Percentiles rank a stretch among this genome's conserved stretches.
These are phyloP conservation scores for Penicillium robsamsonii DNA, from an alignment of 495 filamentous ascomycete genomes.

Conservation along the genomic window DNA sequence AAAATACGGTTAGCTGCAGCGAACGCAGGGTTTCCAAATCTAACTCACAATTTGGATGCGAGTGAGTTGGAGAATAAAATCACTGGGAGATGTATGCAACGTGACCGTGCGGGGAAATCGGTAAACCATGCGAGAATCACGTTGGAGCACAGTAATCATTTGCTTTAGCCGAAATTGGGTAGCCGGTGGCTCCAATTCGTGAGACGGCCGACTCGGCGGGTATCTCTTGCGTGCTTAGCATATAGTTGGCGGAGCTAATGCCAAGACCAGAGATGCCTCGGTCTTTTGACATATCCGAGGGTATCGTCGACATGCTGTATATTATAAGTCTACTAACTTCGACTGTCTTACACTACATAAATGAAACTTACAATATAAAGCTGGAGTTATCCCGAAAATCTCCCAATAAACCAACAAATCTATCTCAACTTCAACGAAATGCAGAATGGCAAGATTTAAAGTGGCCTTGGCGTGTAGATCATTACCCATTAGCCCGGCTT, in stretches of 20 bases:
- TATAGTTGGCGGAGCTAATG: not conserved
- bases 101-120: conserved; percentile 19
- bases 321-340: not conserved
- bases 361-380: not conserved
- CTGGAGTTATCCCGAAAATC: not conserved
- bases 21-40: not conserved
- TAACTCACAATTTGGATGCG: not conserved
- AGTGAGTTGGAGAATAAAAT: not conserved
- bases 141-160: too few relatives aligned
- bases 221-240: not conserved
- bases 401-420: too few relatives aligned
- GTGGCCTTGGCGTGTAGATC: conserved; percentile 7
- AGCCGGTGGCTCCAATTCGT: not conserved
- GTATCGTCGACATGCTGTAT: not conserved
- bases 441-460: not conserved
- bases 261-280: conserved; percentile 10
- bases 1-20: not conserved
- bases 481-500: not conserved
- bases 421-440: not conserved
- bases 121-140: not conserved
- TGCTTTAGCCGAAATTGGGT: not conserved
- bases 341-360: not conserved
- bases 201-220: not conserved
- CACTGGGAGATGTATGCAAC: not conserved
- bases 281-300: conserved; percentile 4